These are phyloP conservation scores for Microdochium paspali DNA, from an alignment of 2,329 filamentous ascomycete species.

Conservation along the genomic window DNA sequence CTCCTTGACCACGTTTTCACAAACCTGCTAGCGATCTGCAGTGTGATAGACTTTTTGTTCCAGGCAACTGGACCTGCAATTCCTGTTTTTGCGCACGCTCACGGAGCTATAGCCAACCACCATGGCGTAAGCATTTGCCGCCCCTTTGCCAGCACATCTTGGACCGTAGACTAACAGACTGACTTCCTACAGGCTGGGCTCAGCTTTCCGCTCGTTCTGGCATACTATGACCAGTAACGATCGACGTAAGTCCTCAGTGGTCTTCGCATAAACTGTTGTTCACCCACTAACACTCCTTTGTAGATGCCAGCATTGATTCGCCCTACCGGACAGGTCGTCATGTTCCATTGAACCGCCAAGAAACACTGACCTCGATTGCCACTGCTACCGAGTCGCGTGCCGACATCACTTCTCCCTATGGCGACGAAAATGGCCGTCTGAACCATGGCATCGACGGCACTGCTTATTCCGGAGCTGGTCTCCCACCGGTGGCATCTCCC, in stretches of 20 bases:
- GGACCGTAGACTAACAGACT: not conserved
- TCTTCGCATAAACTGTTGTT: constrained; percentile 12
- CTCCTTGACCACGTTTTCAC: too few relatives aligned
- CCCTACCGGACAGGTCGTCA: constrained; percentile 87
- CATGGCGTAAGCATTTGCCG: constrained; percentile 1
- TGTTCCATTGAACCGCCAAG: constrained; percentile 75
- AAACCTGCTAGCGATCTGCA: too few relatives aligned
- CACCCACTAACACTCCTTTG: constrained; percentile 26
- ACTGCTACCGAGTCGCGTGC: constrained; percentile 83
- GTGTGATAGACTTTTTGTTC: too few relatives aligned
- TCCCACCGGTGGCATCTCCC: constrained; percentile 26
- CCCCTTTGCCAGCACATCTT: not conserved
- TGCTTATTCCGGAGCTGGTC: constrained; percentile 48
- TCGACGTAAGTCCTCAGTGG: constrained; percentile 41
- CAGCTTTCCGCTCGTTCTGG: constrained; percentile 85
- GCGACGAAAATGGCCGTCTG: constrained; percentile 56
- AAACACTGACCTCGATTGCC: constrained; percentile 76
- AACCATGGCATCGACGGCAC: constrained; percentile 42
- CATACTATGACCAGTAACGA: constrained; percentile 75
- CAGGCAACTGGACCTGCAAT: too few relatives aligned
- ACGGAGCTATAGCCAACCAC: not conserved
- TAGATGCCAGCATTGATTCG: constrained; percentile 89
- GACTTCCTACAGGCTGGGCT: constrained; percentile 43
- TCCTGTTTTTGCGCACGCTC: not conserved
- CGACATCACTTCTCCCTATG: constrained; percentile 72